Evolutionary conservation across 768 basidiomycete species (phyloP).

Genomic region (Amanita molliuscula): DNA sequence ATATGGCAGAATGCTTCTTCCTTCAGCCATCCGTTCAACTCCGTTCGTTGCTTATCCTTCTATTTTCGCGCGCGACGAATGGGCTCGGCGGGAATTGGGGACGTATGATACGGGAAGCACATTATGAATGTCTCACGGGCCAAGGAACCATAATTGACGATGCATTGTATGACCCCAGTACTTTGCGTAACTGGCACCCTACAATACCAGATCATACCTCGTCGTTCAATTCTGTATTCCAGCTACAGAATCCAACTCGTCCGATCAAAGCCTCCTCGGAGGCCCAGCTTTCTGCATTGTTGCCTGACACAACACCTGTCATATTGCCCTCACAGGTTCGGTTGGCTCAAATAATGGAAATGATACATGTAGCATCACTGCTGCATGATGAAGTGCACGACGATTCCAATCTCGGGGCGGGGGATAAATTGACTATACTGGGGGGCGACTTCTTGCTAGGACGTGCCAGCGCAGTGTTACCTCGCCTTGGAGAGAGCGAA

Average conservation of each 20-base stretch:
- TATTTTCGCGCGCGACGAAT: constrained; percentile 89
- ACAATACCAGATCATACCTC: constrained; percentile 69
- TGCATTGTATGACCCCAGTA: constrained; percentile 68
- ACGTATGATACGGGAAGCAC: constrained; percentile 47
- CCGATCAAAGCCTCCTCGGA: constrained; percentile 12
- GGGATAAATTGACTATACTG: constrained; percentile 89
- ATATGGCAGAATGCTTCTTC: constrained; percentile 91
- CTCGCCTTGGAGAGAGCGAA: constrained; percentile 76
- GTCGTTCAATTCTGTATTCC: constrained; percentile 54
- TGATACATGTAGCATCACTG: constrained; percentile 93
- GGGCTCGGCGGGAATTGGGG: constrained; percentile 67
- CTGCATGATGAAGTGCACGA: constrained; percentile 90
- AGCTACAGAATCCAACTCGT: constrained; percentile 27
- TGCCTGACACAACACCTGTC: constrained; percentile 19
- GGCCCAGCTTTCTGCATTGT: constrained; percentile 12
- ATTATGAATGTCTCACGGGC: constrained; percentile 44
- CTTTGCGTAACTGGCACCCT: constrained; percentile 88
- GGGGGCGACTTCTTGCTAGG: constrained; percentile 95
- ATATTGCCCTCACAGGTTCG: constrained; percentile 85
- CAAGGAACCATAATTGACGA: constrained; percentile 56
- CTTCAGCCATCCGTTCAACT: constrained; percentile 83
- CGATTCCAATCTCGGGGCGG: constrained; percentile 54
- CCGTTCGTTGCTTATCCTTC: constrained; percentile 79
- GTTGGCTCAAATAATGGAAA: constrained; percentile 93
- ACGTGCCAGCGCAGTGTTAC: constrained; percentile 78